Base-by-base conservation (phyloP, 192 early-diverging fungal genomes). In the Coemansia sp. region DNA sequence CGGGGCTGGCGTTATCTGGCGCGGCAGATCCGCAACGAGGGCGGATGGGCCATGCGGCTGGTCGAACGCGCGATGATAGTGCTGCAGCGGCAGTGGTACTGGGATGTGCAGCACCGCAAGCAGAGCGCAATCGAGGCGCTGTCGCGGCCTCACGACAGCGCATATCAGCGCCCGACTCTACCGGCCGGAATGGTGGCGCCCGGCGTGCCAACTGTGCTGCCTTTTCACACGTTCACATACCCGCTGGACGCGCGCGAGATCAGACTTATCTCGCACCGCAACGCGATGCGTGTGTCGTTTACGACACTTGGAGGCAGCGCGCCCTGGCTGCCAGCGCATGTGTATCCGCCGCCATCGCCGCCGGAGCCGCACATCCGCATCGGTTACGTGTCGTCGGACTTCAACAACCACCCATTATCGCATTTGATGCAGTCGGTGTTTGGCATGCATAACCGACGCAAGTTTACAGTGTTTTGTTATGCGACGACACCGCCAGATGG, bases 351-450 rank as follows among this genome's bases (percentile, higher is more conserved):
- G 24, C 88, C 90, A 10, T 92, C 95, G 6, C 82, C 87, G 16
- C 88, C 89, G 7, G 82, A 88, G 5, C 89, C 88, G 10, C 84
- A 85, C 27, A 69, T 94, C 41, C 86, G 85, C 49, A 82, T 97
- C 41, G 95, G 95, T 24, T 97, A 97, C 56, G 83, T 97, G 16
- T 92, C 89, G 24, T 94, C 92, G 5, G 95, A 97, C 67, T 95
- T 97, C 56, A 93, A 89, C 79, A 93, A 96, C 73, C 95, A 97
- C 65, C 94, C 95, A 8, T 70, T 96, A 28, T 85, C 93, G 27
- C 94, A 96, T 69, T 78, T 97, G 68, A 95, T 95, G 93, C 92
- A 94, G 82, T 93, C 91, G 7, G 93, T 96, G 16, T 97, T 96
- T 86, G 92, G 90, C 14, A 83, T 97, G 83, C 95, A 97, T 74